Conservation (phyloP, 768 basidiomycete genomes). For the Leccinum imitatum region DNA sequence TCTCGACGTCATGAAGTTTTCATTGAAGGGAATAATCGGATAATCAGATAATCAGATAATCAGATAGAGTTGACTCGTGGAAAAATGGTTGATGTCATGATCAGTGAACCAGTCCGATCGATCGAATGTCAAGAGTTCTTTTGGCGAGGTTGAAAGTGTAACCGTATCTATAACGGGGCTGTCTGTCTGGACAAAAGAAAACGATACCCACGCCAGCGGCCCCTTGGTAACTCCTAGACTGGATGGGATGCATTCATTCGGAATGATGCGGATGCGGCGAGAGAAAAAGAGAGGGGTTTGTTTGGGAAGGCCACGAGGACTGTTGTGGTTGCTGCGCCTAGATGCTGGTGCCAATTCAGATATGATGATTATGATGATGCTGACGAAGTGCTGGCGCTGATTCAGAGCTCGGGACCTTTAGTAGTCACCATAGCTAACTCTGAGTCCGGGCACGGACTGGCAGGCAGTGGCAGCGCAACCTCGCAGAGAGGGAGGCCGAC, state of each 20-base stretch:
- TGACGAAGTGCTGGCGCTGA: not conserved
- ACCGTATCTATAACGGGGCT: not conserved
- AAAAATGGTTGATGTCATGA: not conserved
- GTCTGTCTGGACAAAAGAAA: not conserved
- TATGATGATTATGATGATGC: not conserved
- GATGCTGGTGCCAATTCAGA: not conserved
- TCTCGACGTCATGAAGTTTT: not conserved
- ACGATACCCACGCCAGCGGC: not conserved
- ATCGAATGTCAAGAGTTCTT: not conserved
- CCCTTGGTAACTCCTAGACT: not conserved
- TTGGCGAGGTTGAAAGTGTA: not conserved
- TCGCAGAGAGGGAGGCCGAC: not conserved
- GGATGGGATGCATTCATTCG: not conserved
- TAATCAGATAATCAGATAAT: not conserved
- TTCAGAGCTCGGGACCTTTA: not conserved
- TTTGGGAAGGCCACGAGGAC: not conserved
- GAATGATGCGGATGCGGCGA: not conserved
- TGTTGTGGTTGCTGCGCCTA: not conserved
- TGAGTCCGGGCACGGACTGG: not conserved
- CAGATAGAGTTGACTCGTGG: not conserved
- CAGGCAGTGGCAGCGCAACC: too few species aligned
- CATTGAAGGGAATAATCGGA: not conserved
- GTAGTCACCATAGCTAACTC: not conserved
- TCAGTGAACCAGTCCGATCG: not conserved
- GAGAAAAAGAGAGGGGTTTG: not conserved